Percentiles rank a stretch among this genome's conserved stretches.
Conservation (phyloP, 805 yeast genomes). For the Candida sakaeoensis region DNA sequence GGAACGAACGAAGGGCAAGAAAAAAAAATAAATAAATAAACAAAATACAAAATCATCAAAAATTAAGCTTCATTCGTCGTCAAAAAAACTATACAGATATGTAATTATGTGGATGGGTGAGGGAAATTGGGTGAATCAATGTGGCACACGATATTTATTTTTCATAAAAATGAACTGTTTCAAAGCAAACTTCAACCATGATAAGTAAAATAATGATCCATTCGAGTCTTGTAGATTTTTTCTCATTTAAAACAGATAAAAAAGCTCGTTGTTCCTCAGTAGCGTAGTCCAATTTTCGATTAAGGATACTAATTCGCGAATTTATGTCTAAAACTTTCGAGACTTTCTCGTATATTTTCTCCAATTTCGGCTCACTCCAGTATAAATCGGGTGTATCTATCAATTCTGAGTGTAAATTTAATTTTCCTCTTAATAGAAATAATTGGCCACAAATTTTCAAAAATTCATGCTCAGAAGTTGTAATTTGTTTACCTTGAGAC, state of each 20-base stretch:
- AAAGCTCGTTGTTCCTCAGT: constrained; percentile 83
- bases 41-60: no score
- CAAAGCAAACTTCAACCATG: constrained; percentile 82
- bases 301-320: constrained; percentile 74
- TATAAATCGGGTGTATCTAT: constrained; percentile 91
- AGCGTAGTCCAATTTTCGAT: constrained; percentile 84
- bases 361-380: constrained; percentile 89
- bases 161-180: constrained; percentile 62
- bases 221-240: constrained; percentile 72
- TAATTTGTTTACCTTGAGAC: constrained; percentile 52
- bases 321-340: constrained; percentile 71
- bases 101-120: no score
- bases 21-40: no score
- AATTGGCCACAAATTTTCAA: constrained; percentile 69
- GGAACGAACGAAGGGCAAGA: no score
- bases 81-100: no score
- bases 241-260: constrained; percentile 69
- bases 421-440: constrained; percentile 72
- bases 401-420: constrained; percentile 81
- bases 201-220: constrained; percentile 86
- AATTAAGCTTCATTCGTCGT: no score
- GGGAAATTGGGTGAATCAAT: no score
- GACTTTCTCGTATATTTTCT: constrained; percentile 66
- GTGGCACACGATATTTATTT: no score
- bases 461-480: constrained; percentile 53